These are phyloP conservation scores for Cyberlindnera maclurae DNA, from an alignment of 805 yeast species.

Conservation along the genomic window DNA sequence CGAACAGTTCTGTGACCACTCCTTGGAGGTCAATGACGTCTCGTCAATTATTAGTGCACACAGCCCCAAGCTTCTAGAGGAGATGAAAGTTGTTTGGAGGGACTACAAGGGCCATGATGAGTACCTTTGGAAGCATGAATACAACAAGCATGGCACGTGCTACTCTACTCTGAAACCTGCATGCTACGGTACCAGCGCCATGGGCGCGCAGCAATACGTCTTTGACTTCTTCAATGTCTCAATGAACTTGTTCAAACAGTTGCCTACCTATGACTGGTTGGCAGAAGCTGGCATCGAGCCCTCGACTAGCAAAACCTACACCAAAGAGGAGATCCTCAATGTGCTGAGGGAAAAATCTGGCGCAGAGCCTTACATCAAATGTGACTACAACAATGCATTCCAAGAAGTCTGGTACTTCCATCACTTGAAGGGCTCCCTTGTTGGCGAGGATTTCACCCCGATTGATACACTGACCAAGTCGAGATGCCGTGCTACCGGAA, in stretches of 20 bases:
- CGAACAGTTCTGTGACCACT: constrained; percentile 68
- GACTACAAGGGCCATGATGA: constrained; percentile 63
- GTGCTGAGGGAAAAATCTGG: constrained; percentile 48
- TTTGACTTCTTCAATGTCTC: constrained; percentile 64
- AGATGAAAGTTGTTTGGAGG: constrained; percentile 65
- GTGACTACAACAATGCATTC: constrained; percentile 43
- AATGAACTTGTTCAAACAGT: constrained; percentile 45
- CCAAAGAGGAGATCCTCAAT: constrained; percentile 44
- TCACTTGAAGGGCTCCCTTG: constrained; percentile 64
- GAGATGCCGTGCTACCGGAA: constrained; percentile 63
- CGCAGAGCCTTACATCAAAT: constrained; percentile 51
- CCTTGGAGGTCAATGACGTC: constrained; percentile 47
- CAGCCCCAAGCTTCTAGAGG: constrained; percentile 40
- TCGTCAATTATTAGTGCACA: constrained; percentile 37
- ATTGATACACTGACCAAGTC: constrained; percentile 51
- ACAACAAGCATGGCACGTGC: constrained; percentile 92
- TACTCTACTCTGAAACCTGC: constrained; percentile 68
- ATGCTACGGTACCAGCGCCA: constrained; percentile 45
- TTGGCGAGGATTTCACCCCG: constrained; percentile 55
- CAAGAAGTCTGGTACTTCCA: constrained; percentile 70
- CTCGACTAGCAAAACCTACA: constrained; percentile 45
- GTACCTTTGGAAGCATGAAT: constrained; percentile 82
- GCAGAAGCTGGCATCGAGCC: constrained; percentile 69
- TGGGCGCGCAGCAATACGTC: constrained; percentile 32
- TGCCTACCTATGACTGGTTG: constrained; percentile 66